These are phyloP conservation scores for Starmerella floris DNA, from an alignment of 805 yeast genomes.

Conservation along the genomic window DNA sequence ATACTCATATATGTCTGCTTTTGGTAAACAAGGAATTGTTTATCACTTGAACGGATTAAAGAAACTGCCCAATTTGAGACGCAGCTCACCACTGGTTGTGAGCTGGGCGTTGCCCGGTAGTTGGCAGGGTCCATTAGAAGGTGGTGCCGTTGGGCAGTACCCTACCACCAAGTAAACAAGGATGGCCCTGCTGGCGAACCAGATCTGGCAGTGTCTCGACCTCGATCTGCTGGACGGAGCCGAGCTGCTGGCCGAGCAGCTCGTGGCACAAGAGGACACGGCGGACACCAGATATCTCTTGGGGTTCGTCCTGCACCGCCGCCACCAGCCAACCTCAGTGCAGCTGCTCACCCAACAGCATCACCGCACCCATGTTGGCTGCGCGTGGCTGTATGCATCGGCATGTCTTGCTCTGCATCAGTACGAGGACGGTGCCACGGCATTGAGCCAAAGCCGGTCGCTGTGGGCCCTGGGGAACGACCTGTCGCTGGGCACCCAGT, in stretches of 20 bases:
- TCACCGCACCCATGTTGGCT: constrained; percentile 35
- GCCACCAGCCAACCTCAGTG: constrained; percentile 43
- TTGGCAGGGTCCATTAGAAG: too few relatives aligned
- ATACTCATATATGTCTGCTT: too few relatives aligned
- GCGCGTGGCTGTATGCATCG: constrained; percentile 60
- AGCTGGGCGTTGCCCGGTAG: too few relatives aligned
- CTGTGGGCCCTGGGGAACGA: constrained; percentile 15
- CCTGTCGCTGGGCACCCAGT: constrained; percentile 9
- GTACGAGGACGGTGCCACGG: constrained; percentile 49
- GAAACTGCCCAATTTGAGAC: too few relatives aligned
- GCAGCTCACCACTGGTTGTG: too few relatives aligned
- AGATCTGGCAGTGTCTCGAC: constrained; percentile 60
- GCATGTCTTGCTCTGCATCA: constrained; percentile 45
- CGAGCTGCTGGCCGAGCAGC: constrained; percentile 72
- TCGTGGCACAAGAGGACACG: constrained; percentile 48
- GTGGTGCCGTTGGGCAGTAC: too few relatives aligned
- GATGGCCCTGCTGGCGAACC: constrained; percentile 27
- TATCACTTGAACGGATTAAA: too few relatives aligned
- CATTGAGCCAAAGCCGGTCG: constrained; percentile 26
- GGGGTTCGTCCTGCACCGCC: constrained; percentile 51
- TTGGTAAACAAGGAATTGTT: too few relatives aligned
- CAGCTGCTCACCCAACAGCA: constrained; percentile 34
- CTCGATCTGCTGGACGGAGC: constrained; percentile 60
- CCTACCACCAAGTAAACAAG: not conserved
- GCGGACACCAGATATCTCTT: constrained; percentile 55